Conservation (phyloP, 2,329 filamentous ascomycete species). For the Ascochyta lentis region DNA sequence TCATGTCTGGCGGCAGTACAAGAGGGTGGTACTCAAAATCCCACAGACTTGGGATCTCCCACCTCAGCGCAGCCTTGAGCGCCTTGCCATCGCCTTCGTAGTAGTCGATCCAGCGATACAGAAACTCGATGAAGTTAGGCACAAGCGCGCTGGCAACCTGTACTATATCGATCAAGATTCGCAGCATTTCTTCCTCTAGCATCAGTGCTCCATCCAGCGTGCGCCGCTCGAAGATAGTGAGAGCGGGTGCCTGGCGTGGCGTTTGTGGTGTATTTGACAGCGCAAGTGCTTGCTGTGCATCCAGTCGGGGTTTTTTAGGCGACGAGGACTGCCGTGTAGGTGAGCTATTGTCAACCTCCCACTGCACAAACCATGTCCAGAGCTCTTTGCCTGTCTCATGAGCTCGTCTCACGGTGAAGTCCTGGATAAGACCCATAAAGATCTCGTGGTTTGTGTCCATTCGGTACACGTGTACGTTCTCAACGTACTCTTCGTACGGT, state of each 20-base stretch:
- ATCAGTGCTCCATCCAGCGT: constrained; percentile 33
- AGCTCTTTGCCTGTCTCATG: constrained; percentile 29
- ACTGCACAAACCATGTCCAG: constrained; percentile 45
- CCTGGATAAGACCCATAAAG: constrained; percentile 37
- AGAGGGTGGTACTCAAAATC: constrained; percentile 44
- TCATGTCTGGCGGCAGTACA: constrained; percentile 20
- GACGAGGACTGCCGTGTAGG: constrained; percentile 13
- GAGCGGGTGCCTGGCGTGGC: constrained; percentile 15
- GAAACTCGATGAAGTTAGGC: constrained; percentile 45
- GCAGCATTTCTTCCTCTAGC: constrained; percentile 36
- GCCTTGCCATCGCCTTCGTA: constrained; percentile 42
- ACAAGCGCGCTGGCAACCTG: constrained; percentile 35
- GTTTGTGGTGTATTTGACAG: constrained; percentile 1
- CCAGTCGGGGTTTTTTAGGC: constrained; percentile 35
- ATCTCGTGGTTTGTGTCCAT: constrained; percentile 35
- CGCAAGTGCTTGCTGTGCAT: background rate
- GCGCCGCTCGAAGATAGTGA: constrained; percentile 27
- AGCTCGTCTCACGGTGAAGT: constrained; percentile 36
- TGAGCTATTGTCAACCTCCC: constrained; percentile 29
- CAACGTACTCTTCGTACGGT: constrained; percentile 38
- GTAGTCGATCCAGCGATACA: constrained; percentile 45
- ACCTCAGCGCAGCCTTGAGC: constrained; percentile 38
- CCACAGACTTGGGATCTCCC: constrained; percentile 46
- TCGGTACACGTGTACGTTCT: constrained; percentile 35
- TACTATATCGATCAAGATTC: constrained; percentile 42